Evolutionary conservation across 192 early-diverging fungal species (phyloP).

Genomic region (Chytriomyces sp.): DNA sequence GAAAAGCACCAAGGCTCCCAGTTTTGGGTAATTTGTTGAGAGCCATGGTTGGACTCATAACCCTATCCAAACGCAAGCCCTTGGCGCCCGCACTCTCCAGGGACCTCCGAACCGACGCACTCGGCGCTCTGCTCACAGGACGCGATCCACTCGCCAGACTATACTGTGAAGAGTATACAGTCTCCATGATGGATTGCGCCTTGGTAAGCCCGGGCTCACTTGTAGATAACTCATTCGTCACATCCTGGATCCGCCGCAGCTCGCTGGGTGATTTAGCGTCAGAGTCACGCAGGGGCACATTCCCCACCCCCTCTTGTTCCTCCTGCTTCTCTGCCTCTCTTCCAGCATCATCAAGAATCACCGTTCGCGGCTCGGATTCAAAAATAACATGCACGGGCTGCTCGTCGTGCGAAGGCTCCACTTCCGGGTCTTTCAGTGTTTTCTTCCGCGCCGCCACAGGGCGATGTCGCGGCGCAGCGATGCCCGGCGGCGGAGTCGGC

Average conservation of each 20-base stretch:
- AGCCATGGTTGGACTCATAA: constrained; percentile 15
- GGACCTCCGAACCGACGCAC: background rate
- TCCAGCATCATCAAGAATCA: background rate
- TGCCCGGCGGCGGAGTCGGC: background rate
- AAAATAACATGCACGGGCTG: too few species aligned
- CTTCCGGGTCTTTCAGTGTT: background rate
- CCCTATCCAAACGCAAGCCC: background rate
- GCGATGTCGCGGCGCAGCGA: background rate
- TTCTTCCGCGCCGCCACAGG: background rate
- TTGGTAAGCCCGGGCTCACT: background rate
- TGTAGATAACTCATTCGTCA: background rate
- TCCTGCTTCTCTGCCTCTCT: background rate
- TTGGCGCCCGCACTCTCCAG: background rate
- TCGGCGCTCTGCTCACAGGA: background rate
- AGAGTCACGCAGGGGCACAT: background rate
- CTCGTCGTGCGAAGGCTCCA: background rate
- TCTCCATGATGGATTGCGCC: background rate
- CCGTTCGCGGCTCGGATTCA: too few species aligned
- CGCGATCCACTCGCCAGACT: background rate
- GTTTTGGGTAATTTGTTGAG: constrained; percentile 10
- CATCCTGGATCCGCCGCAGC: background rate
- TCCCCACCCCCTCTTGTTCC: background rate
- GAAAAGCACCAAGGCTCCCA: background rate
- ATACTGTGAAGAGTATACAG: background rate
- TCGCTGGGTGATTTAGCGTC: background rate